These are phyloP conservation scores for Penicillium sp. DNA, from an alignment of 2,329 filamentous ascomycete genomes.

Conservation along the genomic window DNA sequence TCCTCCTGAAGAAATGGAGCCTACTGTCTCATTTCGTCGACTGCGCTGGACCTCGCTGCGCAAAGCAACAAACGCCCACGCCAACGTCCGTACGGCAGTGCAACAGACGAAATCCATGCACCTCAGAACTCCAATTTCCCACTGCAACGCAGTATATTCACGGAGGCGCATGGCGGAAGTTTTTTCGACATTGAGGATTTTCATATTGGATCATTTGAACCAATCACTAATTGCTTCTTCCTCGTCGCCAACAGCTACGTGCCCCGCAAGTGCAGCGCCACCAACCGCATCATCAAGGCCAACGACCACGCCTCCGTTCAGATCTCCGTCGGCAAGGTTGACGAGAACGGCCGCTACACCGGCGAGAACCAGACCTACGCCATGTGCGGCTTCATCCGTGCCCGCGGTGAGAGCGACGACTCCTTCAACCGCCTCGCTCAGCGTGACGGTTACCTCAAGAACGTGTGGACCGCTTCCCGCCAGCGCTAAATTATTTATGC, in stretches of 20 bases:
- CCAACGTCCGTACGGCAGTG: not conserved
- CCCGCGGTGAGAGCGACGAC: conserved; percentile 97
- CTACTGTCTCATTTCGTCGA: conserved; percentile 10
- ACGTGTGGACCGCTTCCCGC: conserved; percentile 75
- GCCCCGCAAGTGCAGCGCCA: conserved; percentile 97
- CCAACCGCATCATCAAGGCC: conserved; percentile 99
- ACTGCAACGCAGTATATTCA: conserved; percentile 4
- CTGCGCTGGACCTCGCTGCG: conserved; percentile 3
- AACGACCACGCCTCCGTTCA: conserved; percentile 99
- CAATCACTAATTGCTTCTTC: conserved; percentile 10
- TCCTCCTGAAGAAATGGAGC: conserved; percentile 12
- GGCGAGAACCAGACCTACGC: conserved; percentile 98
- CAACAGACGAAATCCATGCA: not conserved
- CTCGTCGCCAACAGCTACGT: conserved; percentile 63
- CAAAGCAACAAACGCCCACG: conserved; percentile 2
- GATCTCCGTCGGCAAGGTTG: conserved; percentile 94
- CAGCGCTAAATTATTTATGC: conserved; percentile 42
- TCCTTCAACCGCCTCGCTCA: conserved; percentile 91
- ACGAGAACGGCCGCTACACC: conserved; percentile 95
- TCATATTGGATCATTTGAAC: conserved; percentile 2
- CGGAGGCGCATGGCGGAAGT: not conserved
- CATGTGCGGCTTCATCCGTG: conserved; percentile 93
- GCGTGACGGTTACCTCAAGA: conserved; percentile 94
- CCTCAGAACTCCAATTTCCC: conserved; percentile 1
- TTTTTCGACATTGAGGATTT: not conserved